phyloP scores from a whole-genome alignment of 176 grass and related monocot species.

The Zea luxurians region DNA sequence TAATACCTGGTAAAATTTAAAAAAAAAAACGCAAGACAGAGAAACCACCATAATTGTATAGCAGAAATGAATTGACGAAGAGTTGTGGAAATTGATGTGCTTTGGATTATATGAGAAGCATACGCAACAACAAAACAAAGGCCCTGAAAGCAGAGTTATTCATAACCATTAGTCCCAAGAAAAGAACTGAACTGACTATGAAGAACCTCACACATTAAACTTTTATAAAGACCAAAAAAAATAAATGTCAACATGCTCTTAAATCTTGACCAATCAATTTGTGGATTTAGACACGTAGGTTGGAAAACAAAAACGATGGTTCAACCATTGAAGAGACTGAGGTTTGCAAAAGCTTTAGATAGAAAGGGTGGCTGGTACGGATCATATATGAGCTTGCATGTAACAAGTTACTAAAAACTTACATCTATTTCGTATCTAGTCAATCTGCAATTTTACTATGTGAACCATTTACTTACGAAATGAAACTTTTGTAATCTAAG shows the following conservation, averaged over 20 bases:
- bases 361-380: background rate
- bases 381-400: constrained; percentile 8
- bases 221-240: background rate
- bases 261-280: background rate
- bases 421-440: background rate
- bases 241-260: background rate
- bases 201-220: background rate
- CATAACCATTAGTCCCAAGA: background rate
- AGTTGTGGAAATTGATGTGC: background rate
- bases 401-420: constrained; percentile 15
- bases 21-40: constrained; percentile 30
- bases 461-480: constrained; percentile 1
- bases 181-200: background rate
- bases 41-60: background rate
- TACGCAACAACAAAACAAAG: background rate
- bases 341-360: background rate
- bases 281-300: background rate
- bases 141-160: constrained; percentile 13
- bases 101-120: background rate
- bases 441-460: background rate
- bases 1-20: constrained; percentile 69
- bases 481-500: constrained; percentile 18
- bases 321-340: background rate
- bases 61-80: constrained; percentile 14
- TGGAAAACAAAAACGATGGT: background rate